A percentile compares a stretch with the other conserved stretches of the same genome.
These are phyloP conservation scores for Tuber indicum DNA, from an alignment of 495 filamentous ascomycete species.

Conservation along the genomic window DNA sequence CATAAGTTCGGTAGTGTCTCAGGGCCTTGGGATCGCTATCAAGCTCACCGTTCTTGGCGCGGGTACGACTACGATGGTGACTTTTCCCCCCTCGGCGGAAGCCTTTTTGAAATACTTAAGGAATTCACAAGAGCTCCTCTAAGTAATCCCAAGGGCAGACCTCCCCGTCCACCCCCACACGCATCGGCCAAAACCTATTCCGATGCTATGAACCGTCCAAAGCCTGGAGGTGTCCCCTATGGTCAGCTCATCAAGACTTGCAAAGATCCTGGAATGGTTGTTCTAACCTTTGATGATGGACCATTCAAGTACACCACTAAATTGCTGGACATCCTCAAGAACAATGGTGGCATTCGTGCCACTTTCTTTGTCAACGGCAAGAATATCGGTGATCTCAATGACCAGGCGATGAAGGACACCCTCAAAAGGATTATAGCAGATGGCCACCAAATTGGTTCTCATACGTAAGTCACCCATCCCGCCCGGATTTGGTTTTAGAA, in stretches of 20 bases:
- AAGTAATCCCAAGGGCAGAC: not conserved
- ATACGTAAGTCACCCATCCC: conserved; percentile 45
- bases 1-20: not conserved
- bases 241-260: conserved; percentile 51
- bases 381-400: conserved; percentile 51
- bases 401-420: conserved; percentile 47
- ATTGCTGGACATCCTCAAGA: conserved; percentile 60
- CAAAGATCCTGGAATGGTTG: conserved; percentile 49
- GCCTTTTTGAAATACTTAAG: not conserved
- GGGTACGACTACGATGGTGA: not conserved
- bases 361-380: conserved; percentile 69
- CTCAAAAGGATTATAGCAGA: conserved; percentile 55
- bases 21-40: not conserved
- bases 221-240: conserved; percentile 35
- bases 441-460: conserved; percentile 65
- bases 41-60: not conserved
- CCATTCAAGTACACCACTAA: conserved; percentile 49
- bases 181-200: not conserved
- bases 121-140: not conserved
- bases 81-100: not conserved
- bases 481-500: not conserved
- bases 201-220: conserved; percentile 15
- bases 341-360: conserved; percentile 57
- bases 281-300: conserved; percentile 47
- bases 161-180: not conserved